Evolutionary conservation across 2,329 filamentous ascomycete species (phyloP), one percentile per base, ranked within the genome.

Genomic region (Fonsecaea pugnacius): DNA sequence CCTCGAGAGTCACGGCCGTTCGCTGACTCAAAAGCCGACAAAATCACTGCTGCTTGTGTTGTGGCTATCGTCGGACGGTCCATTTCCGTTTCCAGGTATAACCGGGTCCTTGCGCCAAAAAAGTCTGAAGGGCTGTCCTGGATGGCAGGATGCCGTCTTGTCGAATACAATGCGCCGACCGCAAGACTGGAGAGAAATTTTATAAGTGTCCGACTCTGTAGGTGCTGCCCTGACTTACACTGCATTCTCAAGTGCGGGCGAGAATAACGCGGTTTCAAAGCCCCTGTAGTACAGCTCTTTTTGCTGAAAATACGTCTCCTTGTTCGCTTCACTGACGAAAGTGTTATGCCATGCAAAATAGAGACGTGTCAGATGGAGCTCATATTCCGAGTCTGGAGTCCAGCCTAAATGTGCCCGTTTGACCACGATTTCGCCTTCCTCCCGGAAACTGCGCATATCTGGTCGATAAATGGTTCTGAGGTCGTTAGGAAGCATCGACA

Each of bases 281-380:
- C 76, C 35, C 67, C 72, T 67, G 18, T 38, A 27, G 40, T 59
- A 54, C 21, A 35, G 12, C 55, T 58, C 40, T 21, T 57, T 52
- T 6, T 56, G 32, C 5, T 14, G 16, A 2, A 75, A 73, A 56
- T 72, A 78, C 74, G 77, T 77, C 33, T 77, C 75, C 53, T 77
- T 75, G 58, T 82, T 77, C 2, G 82, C 79, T 1, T 80, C 75
- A 51, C 80, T 78, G 48, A 78, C 77, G 52, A 76, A 78, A 3
- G 79, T 76, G 50, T 82, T 80, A 66, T 82, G 78, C 80, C 80
- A 82, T 1, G 79, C 76, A 59, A 83, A 82, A 59, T 78, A 82
- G 0, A 82, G 73, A 36, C 77, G 74, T 5, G 79, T 72, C 1
- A 83, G 73, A 69, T 82, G 80, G 32, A 77, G 73, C 58, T 81